Evolutionary conservation across 163 green algal genomes (phyloP).

Genomic region (Volvox carteri): DNA sequence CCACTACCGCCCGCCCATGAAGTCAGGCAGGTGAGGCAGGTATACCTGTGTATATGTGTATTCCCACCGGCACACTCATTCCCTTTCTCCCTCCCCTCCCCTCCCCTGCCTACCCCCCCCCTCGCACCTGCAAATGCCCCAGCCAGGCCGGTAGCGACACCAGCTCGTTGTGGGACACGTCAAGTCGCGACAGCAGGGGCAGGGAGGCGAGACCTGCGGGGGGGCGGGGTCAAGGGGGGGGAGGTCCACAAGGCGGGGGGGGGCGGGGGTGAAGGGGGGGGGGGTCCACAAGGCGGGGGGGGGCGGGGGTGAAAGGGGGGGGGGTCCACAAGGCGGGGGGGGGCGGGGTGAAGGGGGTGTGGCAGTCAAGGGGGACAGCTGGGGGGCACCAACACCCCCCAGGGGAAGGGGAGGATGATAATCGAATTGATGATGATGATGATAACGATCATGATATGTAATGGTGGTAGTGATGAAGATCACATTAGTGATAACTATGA

Average conservation of each 20-base stretch:
- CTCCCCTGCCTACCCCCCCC: not conserved
- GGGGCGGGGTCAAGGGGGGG: not conserved
- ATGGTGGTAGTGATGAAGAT: too few species aligned
- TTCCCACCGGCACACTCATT: not conserved
- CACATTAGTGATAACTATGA: too few species aligned
- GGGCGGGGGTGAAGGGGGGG: not conserved
- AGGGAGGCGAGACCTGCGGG: conserved; percentile 16
- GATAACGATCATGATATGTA: too few species aligned
- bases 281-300: not conserved
- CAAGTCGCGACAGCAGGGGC: conserved; percentile 3
- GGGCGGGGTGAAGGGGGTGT: too few species aligned
- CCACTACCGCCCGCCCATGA: not conserved
- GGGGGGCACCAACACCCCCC: too few species aligned
- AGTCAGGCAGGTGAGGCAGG: too few species aligned
- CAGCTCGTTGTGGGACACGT: conserved; percentile 30
- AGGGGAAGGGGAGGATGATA: too few species aligned
- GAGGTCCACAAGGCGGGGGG: too few species aligned
- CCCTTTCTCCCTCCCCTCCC: not conserved
- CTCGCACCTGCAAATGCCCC: not conserved
- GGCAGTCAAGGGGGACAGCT: too few species aligned
- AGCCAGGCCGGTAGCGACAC: conserved; percentile 35
- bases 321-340: too few species aligned
- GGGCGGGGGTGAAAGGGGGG: not conserved
- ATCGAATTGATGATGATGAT: too few species aligned
- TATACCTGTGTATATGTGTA: too few species aligned